These are phyloP conservation scores for Cladosporium cucumerinum DNA, from an alignment of 2,329 filamentous ascomycete genomes.

Conservation along the genomic window DNA sequence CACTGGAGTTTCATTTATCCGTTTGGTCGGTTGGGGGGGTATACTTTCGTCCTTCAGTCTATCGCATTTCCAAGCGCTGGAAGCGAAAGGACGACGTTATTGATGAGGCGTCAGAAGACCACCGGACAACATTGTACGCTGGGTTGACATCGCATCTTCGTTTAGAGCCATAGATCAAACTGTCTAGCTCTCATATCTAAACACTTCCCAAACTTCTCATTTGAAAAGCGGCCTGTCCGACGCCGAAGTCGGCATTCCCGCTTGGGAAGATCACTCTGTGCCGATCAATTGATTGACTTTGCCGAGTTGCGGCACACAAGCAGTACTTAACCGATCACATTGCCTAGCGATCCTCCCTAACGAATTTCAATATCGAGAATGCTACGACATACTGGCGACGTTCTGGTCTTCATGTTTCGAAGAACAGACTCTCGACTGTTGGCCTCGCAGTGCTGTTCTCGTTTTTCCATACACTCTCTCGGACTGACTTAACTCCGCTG, in stretches of 20 bases:
- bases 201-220: neutral
- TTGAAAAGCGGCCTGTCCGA: neutral
- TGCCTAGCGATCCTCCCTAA: neutral
- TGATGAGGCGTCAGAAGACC: neutral
- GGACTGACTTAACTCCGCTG: conserved; percentile 7
- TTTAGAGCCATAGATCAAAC: neutral
- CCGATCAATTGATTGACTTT: conserved; percentile 2
- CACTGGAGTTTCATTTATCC: neutral
- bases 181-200: neutral
- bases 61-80: conserved; percentile 25
- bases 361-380: neutral
- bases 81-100: conserved; percentile 13
- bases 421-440: neutral
- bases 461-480: neutral
- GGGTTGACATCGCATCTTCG: neutral
- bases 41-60: neutral
- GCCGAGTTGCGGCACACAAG: conserved; percentile 2
- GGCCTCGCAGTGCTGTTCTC: neutral
- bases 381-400: neutral
- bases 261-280: neutral
- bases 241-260: neutral
- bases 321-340: neutral
- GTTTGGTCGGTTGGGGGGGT: neutral
- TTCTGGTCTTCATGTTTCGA: neutral
- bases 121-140: neutral